Base-by-base conservation (phyloP, 805 yeast species). In the Ogataea paradorogensis region DNA sequence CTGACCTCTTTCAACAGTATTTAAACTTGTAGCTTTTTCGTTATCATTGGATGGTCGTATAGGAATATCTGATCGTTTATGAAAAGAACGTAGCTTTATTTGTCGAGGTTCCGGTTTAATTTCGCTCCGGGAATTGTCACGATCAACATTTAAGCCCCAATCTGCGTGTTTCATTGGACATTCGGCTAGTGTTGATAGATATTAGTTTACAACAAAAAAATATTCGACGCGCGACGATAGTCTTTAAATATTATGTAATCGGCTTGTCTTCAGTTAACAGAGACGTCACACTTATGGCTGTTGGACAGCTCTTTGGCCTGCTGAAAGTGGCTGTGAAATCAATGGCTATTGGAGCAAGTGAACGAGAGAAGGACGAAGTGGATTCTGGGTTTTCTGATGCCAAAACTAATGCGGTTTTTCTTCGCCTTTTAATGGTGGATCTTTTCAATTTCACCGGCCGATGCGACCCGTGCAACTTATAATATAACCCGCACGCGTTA, bases 401-500 rank as follows among this genome's bases (percentile, higher is more conserved):
- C 33, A 9, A 11, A 23, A 23, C 25, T 23, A 9, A 9, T 11
- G 25, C 34, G 11, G 33, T 24, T 51, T 93, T 70, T 48, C 78
- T 82, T 41, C 95, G 69, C 51, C 95, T 72, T 59, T 84, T 84
- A 47, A 86, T 85, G 30, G 85, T 78, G 40, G 73, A 70, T 50
- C 82, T 74, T 52, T 84, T 83, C 84, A 85, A 74, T 42, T 77
- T 77, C 13, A 79, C 80, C 1, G 95, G 95, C 35, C 95, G 69
- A 52, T 83, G 89, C 27, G 69, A 68, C 1, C 91, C 90, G 55
- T 85, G 95, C 30, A 87, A 70, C 42, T 80, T 68, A 60, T 78
- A 81, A 59, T 86, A 87, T 22, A 87, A 63, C 3, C 89, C 95
- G 65, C 95, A 86, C 0, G 95, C 95, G 55, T 86, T 86, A 67